Evolutionary conservation across 1,139 yeast species (phyloP).

Genomic region (Yamadazyma oceani): DNA sequence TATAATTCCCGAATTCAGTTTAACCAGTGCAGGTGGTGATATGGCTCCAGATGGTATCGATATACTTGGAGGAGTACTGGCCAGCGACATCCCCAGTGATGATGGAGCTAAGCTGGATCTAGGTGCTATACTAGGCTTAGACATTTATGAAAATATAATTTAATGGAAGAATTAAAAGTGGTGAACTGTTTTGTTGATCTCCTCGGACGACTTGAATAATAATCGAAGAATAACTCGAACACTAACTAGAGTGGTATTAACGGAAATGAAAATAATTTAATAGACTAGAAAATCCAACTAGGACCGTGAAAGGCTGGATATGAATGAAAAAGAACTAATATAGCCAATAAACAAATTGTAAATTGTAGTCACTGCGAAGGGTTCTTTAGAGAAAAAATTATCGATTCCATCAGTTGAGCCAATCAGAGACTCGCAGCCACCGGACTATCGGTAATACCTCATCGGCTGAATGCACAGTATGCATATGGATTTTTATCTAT

Average conservation of each 20-base stretch:
- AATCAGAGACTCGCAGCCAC: conserved; percentile 8
- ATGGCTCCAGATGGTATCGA: conserved; percentile 15
- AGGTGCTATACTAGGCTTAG: conserved; percentile 35
- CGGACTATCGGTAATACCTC: not conserved
- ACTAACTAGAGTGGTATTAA: no score
- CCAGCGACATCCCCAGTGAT: conserved; percentile 19
- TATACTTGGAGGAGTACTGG: conserved; percentile 20
- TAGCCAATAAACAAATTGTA: conserved; percentile 6
- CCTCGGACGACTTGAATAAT: no score
- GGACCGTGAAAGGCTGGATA: conserved; percentile 1
- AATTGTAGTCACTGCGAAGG: conserved; percentile 1
- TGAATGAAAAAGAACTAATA: not conserved
- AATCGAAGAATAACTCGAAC: no score
- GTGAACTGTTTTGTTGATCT: no score
- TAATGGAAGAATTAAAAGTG: no score
- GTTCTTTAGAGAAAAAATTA: conserved; percentile 8
- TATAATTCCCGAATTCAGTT: conserved; percentile 32
- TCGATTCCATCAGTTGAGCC: conserved; percentile 19
- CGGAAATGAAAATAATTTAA: no score
- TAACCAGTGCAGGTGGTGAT: conserved; percentile 16
- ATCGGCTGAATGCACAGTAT: not conserved
- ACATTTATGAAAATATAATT: no score
- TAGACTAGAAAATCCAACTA: no score
- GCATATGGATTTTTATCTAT: not conserved
- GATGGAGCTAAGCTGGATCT: conserved; percentile 34